Evolutionary conservation across 2,329 filamentous ascomycete genomes (phyloP).

Genomic region (Fusarium torulosum): DNA sequence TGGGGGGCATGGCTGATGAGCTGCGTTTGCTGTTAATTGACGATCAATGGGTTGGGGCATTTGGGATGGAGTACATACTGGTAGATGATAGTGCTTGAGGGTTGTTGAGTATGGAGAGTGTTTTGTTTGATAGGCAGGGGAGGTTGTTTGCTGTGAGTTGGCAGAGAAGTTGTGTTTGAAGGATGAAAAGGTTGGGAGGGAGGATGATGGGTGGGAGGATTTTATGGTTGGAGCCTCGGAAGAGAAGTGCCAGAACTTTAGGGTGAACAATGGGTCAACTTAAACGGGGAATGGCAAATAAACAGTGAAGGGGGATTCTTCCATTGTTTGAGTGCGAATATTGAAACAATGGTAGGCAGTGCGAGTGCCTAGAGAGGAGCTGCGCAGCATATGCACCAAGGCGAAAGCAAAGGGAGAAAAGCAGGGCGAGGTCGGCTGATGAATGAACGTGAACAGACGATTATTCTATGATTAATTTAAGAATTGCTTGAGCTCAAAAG

Average conservation of each 20-base stretch:
- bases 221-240: constrained; percentile 5
- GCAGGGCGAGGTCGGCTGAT: not conserved
- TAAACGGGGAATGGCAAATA: not conserved
- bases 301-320: not conserved
- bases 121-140: too few species aligned
- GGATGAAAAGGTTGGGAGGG: constrained; percentile 21
- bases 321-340: not conserved
- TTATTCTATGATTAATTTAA: not conserved
- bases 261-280: not conserved
- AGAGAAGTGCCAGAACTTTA: not conserved
- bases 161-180: constrained; percentile 8
- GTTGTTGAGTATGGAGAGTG: not conserved
- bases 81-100: not conserved
- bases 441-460: not conserved
- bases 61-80: constrained; percentile 9
- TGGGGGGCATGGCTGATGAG: constrained; percentile 49
- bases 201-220: not conserved
- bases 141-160: not conserved
- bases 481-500: too few species aligned
- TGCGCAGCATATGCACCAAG: not conserved
- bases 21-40: constrained; percentile 18
- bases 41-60: not conserved
- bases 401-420: not conserved
- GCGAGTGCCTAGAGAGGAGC: constrained; percentile 1
- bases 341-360: constrained; percentile 14